Base-by-base conservation (phyloP, 2,329 filamentous ascomycete genomes). In the Colletotrichum sp. region DNA sequence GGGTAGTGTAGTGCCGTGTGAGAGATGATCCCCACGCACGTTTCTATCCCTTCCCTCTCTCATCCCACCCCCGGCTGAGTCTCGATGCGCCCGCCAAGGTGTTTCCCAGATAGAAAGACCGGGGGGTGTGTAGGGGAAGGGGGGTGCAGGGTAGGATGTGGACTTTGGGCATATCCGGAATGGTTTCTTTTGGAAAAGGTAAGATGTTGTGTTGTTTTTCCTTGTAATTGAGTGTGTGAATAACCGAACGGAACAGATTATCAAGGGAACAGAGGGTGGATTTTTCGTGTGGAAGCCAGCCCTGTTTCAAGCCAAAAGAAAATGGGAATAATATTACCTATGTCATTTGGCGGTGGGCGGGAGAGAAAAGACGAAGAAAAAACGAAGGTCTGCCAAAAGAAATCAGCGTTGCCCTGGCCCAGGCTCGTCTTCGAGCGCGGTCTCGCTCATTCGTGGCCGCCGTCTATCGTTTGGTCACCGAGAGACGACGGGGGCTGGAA, bases 141-240 rank as follows among this genome's bases (percentile, higher is more conserved):
- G 52, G 21, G 68, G 55, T 13, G 21, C 8, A 24, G 12, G 28
- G 67, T 34, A 52, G 67, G 21, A 16, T 28, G 39, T 64, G 66
- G 52, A 55, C 52, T 68, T 43, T 43, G 52, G 48, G 48, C 63
- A 16, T 59, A 48, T 48, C 39, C 32, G 73, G 64, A 68, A 73
- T 75, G 64, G 43, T 75, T 73, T 67, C 64, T 73, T 75, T 73
- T 73, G 34, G 12, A 18, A 48, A 48, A 28, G 26, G 43, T 28
- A n/a, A 59, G n/a, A 48, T 30, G 26, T 32, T 48, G 36, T 12
- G 61, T 63, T 61, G 48, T 63, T 70, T 70, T n/a, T n/a, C 21
- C 39, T 43, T 39, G 30, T n/a, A 34, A 59, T 48, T 48, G 5
- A 30, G 67, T 34, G 52, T 66, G 34, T 72, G 32, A 36, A 71